Evolutionary conservation across 2,329 filamentous ascomycete species (phyloP).

Genomic region (Leptographium flavum): DNA sequence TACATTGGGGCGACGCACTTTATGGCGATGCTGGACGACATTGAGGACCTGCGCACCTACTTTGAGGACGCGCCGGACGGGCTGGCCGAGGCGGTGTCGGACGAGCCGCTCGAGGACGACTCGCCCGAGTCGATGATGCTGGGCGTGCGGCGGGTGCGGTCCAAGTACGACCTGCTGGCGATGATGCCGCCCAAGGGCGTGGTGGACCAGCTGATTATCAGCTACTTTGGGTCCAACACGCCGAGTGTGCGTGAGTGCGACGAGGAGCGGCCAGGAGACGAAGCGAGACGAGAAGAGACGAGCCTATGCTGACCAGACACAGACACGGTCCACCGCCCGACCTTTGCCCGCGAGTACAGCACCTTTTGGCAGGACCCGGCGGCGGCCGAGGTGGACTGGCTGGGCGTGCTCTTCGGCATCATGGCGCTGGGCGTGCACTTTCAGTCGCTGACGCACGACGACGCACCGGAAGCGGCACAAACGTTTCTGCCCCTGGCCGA

Average conservation of each 20-base stretch:
- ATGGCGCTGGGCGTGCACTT: constrained; percentile 23
- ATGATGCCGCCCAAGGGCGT: constrained; percentile 30
- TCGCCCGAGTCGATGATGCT: constrained; percentile 29
- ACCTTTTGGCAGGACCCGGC: constrained; percentile 16
- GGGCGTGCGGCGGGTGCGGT: constrained; percentile 19
- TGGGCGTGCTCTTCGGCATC: constrained; percentile 20
- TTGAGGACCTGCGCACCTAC: constrained; percentile 43
- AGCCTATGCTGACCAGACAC: background rate
- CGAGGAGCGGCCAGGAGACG: background rate
- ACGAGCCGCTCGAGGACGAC: constrained; percentile 20
- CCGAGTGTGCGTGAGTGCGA: constrained; percentile 32
- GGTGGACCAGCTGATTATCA: constrained; percentile 34
- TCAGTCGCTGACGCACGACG: constrained; percentile 28
- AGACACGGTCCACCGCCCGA: constrained; percentile 28
- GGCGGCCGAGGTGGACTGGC: constrained; percentile 12
- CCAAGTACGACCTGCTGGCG: constrained; percentile 31
- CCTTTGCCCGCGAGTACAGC: constrained; percentile 11
- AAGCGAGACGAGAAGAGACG: background rate
- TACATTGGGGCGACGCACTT: constrained; percentile 47
- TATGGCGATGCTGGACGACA: constrained; percentile 47
- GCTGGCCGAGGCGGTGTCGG: constrained; percentile 19
- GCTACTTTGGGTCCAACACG: constrained; percentile 38
- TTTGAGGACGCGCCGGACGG: constrained; percentile 33
- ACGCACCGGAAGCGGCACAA: constrained; percentile 13
- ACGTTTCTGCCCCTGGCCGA: constrained; percentile 23